phyloP scores from a whole-genome alignment of 2,329 filamentous ascomycete species.

The Colletotrichum musicola region DNA sequence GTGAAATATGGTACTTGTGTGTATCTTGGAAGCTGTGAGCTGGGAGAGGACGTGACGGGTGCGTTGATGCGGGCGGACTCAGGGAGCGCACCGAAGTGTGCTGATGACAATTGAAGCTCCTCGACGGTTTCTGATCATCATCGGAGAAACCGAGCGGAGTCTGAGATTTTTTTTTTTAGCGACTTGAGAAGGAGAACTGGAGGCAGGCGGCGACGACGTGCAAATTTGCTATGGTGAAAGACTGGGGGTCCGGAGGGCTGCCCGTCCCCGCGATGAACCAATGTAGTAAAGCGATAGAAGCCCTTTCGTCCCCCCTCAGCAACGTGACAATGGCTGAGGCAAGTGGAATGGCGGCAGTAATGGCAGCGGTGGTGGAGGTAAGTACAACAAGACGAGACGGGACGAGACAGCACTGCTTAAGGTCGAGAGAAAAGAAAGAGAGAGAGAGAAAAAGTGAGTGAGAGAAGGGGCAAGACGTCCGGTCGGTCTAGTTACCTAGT shows the following conservation, averaged over 20 bases:
- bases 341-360: too few relatives aligned
- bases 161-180: conserved; percentile 17
- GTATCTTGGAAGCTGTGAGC: neutral
- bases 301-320: neutral
- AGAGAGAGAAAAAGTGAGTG: too few relatives aligned
- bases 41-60: neutral
- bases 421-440: too few relatives aligned
- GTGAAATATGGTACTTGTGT: neutral
- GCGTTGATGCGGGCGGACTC: conserved; percentile 1
- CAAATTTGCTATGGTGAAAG: conserved; percentile 19
- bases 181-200: conserved; percentile 11
- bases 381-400: neutral
- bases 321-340: neutral
- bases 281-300: conserved; percentile 3
- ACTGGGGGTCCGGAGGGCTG: conserved; percentile 24
- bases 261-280: conserved; percentile 30
- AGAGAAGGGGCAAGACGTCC: neutral
- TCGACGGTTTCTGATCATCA: neutral
- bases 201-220: conserved; percentile 19
- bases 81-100: neutral
- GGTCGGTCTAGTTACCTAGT: neutral
- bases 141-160: conserved; percentile 18
- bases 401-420: neutral
- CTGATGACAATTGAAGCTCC: conserved; percentile 3
- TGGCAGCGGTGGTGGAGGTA: too few relatives aligned